Base-by-base conservation (phyloP, 2,329 filamentous ascomycete genomes). In the Fusarium aywerte region DNA sequence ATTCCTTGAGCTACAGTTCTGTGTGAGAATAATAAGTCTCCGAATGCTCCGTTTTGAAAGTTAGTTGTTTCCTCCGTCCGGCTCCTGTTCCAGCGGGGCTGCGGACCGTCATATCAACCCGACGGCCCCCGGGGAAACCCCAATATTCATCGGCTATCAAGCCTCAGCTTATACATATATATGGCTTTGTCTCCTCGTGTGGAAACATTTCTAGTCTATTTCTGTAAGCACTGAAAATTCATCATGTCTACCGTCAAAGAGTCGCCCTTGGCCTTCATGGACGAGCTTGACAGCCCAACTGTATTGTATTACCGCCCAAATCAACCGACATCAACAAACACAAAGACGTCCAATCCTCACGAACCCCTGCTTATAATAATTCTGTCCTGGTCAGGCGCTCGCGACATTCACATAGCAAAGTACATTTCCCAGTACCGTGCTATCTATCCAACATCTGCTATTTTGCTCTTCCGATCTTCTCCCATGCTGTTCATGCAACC, bases 371-470 rank as follows among this genome's bases (percentile, higher is more conserved):
- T 86, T 33, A 78, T 86, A 56, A 64, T 85, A 23, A 47, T 86
- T 33, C 78, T 81, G 33, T 76, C 80, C 9, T 87, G 85, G 84
- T 84, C 85, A 79, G 81, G 79, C 42, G 84, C 84, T 11, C 78
- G 73, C n/a, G 80, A 84, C 36, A 72, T 73, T 8, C 83, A 86
- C 70, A 81, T 86, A 42, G 78, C 79, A 65, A 87, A 87, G 67
- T 87, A 86, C 71, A 77, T 83, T 27, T 69, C 77, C 5, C 75
- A 76, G 25, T 81, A 86, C 71, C 82, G 81, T 62, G 58, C 68
- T 7, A 70, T 80, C 18, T 85, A 81, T 71, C 83, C 84, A 2
- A 72, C 73, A 7, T 77, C 84, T 5, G 73, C 75, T 31, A 81
- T 87, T 50, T 75, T 87, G 29, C 76, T 87, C 25, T 68, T 84